Evolutionary conservation across 2,329 filamentous ascomycete species (phyloP).

Genomic region (Westerdykella aurantiaca): DNA sequence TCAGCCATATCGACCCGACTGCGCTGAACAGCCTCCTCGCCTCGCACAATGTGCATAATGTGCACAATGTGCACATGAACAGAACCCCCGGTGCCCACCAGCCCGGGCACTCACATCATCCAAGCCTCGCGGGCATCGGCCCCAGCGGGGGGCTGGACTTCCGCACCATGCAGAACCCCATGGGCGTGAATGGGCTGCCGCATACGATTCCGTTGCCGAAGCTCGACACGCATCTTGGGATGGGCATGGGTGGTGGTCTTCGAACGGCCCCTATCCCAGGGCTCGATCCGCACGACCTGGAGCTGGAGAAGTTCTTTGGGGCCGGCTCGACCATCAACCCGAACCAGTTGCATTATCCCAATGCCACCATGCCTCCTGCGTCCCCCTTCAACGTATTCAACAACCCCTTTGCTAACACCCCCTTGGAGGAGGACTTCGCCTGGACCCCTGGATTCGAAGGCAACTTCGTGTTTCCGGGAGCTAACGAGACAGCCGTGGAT

Average conservation of each 20-base stretch:
- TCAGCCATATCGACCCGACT: constrained; percentile 80
- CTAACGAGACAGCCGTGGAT: constrained; percentile 76
- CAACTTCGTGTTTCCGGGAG: constrained; percentile 48
- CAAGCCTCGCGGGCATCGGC: constrained; percentile 64
- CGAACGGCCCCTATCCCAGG: constrained; percentile 66
- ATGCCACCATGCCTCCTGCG: constrained; percentile 57
- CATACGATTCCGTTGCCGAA: constrained; percentile 62
- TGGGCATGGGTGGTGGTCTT: constrained; percentile 63
- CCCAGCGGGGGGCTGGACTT: constrained; percentile 56
- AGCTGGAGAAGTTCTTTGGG: constrained; percentile 67
- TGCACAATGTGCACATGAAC: constrained; percentile 43
- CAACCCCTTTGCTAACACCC: constrained; percentile 54
- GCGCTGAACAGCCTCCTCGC: constrained; percentile 65
- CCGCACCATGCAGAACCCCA: constrained; percentile 63
- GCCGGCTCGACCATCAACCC: constrained; percentile 58
- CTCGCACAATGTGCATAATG: constrained; percentile 47
- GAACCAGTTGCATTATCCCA: constrained; percentile 77
- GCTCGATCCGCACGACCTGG: constrained; percentile 54
- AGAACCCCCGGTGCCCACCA: constrained; percentile 46
- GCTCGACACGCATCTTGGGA: constrained; percentile 71
- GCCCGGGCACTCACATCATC: constrained; percentile 60
- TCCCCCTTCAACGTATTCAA: constrained; percentile 43
- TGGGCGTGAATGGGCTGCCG: constrained; percentile 60
- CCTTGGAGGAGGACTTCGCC: constrained; percentile 72
- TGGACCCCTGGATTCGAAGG: constrained; percentile 81